phyloP scores from a whole-genome alignment of 768 basidiomycete species.

The Lactarius psammicola region DNA sequence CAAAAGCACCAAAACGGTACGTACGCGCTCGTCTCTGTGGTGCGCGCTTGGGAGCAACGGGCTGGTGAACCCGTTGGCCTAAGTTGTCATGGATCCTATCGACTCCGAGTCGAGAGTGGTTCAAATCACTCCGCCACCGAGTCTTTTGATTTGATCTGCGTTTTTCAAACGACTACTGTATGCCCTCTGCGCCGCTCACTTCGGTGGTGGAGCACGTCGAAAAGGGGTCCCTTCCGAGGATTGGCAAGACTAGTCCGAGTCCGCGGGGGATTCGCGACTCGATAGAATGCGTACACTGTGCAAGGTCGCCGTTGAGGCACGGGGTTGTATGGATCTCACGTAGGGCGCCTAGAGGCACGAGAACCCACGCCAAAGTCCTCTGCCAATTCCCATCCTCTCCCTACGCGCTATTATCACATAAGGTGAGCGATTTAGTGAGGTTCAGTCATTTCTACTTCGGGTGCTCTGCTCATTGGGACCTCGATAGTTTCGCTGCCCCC shows the following conservation, averaged over 20 bases:
- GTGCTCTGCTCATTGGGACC: neutral
- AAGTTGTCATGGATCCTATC: neutral
- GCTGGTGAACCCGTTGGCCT: neutral
- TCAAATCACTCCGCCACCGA: neutral
- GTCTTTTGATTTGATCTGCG: neutral
- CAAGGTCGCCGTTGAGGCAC: neutral
- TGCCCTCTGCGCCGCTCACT: neutral
- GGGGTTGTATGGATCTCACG: conserved; percentile 1
- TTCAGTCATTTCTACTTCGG: conserved; percentile 8
- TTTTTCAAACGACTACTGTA: neutral
- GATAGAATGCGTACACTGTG: neutral
- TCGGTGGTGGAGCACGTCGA: neutral
- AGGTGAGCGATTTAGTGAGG: neutral
- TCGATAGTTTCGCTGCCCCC: neutral
- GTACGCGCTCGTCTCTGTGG: neutral
- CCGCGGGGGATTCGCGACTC: neutral
- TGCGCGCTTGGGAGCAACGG: neutral
- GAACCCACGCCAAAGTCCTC: conserved; percentile 4
- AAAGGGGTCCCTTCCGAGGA: neutral
- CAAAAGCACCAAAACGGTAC: neutral
- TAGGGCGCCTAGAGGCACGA: neutral
- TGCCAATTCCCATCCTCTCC: neutral
- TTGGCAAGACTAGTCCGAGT: neutral
- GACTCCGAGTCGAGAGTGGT: too few relatives aligned
- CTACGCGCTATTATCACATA: neutral